Conservation (phyloP, 192 early-diverging fungal species). For the Endogone sp. region DNA sequence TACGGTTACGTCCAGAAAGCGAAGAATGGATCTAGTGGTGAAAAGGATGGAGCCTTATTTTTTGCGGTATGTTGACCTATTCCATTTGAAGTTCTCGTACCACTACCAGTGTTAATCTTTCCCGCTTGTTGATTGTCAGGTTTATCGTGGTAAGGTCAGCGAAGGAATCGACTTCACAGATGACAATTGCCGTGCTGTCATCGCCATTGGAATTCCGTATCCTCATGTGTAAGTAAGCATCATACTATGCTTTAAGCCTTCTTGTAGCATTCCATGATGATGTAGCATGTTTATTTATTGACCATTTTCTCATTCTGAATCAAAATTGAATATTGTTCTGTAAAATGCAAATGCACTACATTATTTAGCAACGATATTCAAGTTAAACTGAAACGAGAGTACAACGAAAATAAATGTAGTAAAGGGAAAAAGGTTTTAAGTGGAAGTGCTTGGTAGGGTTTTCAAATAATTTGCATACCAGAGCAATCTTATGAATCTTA, state of each 20-base stretch:
- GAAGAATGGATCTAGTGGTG: background rate
- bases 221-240: constrained; percentile 26
- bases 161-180: constrained; percentile 78
- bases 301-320: background rate
- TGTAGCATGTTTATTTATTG: no score
- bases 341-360: background rate
- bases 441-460: constrained; percentile 16
- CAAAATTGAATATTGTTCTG: no score
- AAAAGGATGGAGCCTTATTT: constrained; percentile 44
- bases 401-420: constrained; percentile 17
- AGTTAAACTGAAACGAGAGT: constrained; percentile 42
- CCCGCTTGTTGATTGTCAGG: constrained; percentile 6
- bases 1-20: constrained; percentile 12
- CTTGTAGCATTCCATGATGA: no score
- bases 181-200: constrained; percentile 57
- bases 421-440: background rate
- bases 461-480: no score
- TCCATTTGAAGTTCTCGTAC: no score
- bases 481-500: no score
- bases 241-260: no score
- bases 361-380: constrained; percentile 45
- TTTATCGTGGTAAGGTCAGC: constrained; percentile 68
- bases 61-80: constrained; percentile 61
- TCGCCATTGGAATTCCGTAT: constrained; percentile 62
- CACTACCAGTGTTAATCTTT: no score